Percentiles rank a stretch among this genome's conserved stretches.
Conservation (phyloP, 441 rosid genomes). For the Corymbia calophylla region DNA sequence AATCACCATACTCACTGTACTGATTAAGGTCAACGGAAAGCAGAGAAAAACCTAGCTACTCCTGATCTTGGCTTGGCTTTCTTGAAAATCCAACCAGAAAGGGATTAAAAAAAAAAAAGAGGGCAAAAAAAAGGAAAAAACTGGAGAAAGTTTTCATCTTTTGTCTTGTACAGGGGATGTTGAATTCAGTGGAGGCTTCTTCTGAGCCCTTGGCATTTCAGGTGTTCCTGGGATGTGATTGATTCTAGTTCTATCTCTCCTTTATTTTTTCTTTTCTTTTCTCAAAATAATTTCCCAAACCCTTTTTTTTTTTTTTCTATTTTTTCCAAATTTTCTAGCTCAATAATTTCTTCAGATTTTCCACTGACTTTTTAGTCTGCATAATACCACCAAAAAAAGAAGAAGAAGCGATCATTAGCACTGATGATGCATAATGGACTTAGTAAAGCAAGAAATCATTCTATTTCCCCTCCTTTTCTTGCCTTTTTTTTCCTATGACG, state of each 20-base stretch:
- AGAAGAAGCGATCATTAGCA: background rate
- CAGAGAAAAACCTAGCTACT: background rate
- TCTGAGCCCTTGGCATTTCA: background rate
- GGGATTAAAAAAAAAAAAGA: background rate
- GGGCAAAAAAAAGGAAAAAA: background rate
- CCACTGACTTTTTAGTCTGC: background rate
- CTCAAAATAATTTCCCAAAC: background rate
- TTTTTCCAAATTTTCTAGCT: background rate
- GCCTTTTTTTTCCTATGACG: background rate
- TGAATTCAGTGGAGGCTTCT: conserved; percentile 18
- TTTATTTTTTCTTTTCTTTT: background rate
- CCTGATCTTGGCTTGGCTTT: background rate
- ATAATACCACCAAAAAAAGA: background rate
- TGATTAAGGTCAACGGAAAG: background rate
- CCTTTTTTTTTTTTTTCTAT: background rate
- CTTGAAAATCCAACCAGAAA: background rate
- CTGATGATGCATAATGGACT: background rate
- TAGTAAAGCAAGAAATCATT: background rate
- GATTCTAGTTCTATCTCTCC: background rate
- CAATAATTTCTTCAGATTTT: background rate
- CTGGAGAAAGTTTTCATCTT: conserved; percentile 6
- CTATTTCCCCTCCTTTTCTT: background rate
- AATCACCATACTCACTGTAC: background rate
- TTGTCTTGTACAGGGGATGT: conserved; percentile 26
- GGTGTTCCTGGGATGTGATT: background rate